Evolutionary conservation across 306 rosid species (phyloP), one percentile per base, ranked within the genome.

Genomic region (Cotoneaster glaucophyllus): DNA sequence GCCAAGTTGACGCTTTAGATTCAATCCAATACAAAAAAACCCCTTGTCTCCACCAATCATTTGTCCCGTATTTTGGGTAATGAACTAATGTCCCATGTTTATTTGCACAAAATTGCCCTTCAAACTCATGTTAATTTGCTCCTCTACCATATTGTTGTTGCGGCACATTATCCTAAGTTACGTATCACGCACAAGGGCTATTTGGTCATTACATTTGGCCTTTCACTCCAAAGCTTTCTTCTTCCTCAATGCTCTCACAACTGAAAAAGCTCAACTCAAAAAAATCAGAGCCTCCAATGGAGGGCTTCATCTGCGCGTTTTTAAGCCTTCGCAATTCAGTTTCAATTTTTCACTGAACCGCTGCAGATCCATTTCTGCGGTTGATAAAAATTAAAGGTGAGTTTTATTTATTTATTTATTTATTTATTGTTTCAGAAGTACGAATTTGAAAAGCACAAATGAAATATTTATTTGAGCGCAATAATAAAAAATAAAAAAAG

Each of bases 41-140:
- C 13, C 28, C 4, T 6, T 70, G 74, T 77, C 44, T 66, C 61
- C 26, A 37, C 78, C 84, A 72, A 81, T 77, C 84, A 77, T 71
- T 50, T 71, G 71, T 41, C 11, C 14, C 71, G 75, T 50, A 41
- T 65, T 3, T 34, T 31, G 57, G 70, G 54, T 31, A n/a, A 28
- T 26, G 29, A 26, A 24, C 56, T 73, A 15, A 19, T 22, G 71
- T 64, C 48, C 43, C 64, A 76, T 21, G 69, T 41, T 48, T 29
- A 5, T 4, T 25, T 59, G 24, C 61, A 39, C 71, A 28, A 66
- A 21, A 28, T 67, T 73, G 26, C 81, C 84, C 74, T 71, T 31
- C 0, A 24, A 17, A 28, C 8, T 0, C 4, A 4, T 2, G 62
- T 62, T 41, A 61, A 34, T 52, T 31, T 21, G 9, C 61, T 13